phyloP scores from a whole-genome alignment of 169 alveolate species.

The Plasmodium berghei region DNA sequence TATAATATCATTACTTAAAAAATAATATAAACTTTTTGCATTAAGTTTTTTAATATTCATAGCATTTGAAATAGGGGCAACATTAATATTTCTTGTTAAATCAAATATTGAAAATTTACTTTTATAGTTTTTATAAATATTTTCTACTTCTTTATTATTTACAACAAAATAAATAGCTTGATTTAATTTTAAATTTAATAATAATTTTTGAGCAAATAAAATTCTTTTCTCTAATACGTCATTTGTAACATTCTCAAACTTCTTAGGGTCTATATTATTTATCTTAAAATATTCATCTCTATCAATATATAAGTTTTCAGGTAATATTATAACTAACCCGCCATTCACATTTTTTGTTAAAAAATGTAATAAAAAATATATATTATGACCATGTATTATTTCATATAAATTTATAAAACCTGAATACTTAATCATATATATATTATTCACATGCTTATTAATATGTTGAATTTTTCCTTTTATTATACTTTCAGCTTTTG shows the following conservation, averaged over 20 bases:
- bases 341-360: conserved; percentile 28
- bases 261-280: conserved; percentile 1
- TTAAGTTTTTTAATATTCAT: conserved; percentile 9
- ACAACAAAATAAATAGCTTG: conserved; percentile 62
- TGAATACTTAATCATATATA: conserved; percentile 31
- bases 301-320: conserved; percentile 34
- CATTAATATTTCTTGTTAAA: conserved; percentile 66
- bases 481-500: conserved; percentile 32
- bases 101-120: conserved; percentile 49
- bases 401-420: conserved; percentile 65
- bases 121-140: conserved; percentile 53
- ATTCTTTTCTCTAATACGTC: conserved; percentile 54
- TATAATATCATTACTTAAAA: conserved; percentile 56
- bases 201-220: conserved; percentile 19
- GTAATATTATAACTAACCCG: conserved; percentile 52
- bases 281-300: conserved; percentile 30
- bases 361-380: conserved; percentile 64
- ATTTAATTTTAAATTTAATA: conserved; percentile 52
- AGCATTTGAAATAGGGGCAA: conserved; percentile 31
- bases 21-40: conserved; percentile 31
- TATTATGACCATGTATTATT: conserved; percentile 39
- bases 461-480: conserved; percentile 28
- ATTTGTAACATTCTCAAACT: background rate
- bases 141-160: conserved; percentile 43
- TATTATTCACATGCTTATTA: conserved; percentile 16